Percentiles rank a stretch among this genome's conserved stretches.
These are phyloP conservation scores for Claviceps pazoutovae DNA, from an alignment of 2,329 filamentous ascomycete genomes.

Conservation along the genomic window DNA sequence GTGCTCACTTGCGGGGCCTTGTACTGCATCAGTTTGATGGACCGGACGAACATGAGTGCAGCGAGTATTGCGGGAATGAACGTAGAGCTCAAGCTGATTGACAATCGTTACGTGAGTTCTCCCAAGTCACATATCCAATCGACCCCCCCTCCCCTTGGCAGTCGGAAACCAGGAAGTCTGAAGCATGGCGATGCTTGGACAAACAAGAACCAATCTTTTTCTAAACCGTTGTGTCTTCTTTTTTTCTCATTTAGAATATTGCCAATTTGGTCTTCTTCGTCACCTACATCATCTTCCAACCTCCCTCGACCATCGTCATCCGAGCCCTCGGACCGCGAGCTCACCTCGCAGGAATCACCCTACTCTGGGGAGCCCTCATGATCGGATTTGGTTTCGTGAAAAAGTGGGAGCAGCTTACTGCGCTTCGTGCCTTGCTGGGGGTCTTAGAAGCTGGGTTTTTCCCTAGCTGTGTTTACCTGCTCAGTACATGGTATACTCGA, in stretches of 20 bases:
- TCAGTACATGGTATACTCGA: slow-evolving; percentile 59
- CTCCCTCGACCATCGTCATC: slow-evolving; percentile 54
- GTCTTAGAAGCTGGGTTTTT: slow-evolving; percentile 59
- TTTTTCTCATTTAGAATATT: slow-evolving; percentile 31
- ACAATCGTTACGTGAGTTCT: slow-evolving; percentile 30
- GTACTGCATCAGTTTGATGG: slow-evolving; percentile 67
- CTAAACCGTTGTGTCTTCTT: no score
- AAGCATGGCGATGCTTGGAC: no score
- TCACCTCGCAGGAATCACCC: slow-evolving; percentile 39
- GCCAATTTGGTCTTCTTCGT: slow-evolving; percentile 62
- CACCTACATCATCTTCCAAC: slow-evolving; percentile 58
- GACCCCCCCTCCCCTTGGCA: no score
- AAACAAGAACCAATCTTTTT: no score
- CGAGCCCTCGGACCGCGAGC: slow-evolving; percentile 50
- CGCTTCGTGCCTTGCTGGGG: slow-evolving; percentile 44
- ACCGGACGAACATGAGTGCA: slow-evolving; percentile 61
- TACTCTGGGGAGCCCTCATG: slow-evolving; percentile 48
- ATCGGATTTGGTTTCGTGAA: slow-evolving; percentile 53
- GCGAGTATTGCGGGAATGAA: slow-evolving; percentile 57
- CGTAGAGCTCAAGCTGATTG: slow-evolving; percentile 30
- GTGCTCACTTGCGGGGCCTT: slow-evolving; percentile 48
- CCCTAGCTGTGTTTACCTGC: slow-evolving; percentile 54
- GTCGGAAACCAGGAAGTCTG: no score
- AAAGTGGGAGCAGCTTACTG: slow-evolving; percentile 37
- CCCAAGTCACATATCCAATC: no score